Conservation (phyloP, 495 filamentous ascomycete species). For the Penicillium cinerascens region DNA sequence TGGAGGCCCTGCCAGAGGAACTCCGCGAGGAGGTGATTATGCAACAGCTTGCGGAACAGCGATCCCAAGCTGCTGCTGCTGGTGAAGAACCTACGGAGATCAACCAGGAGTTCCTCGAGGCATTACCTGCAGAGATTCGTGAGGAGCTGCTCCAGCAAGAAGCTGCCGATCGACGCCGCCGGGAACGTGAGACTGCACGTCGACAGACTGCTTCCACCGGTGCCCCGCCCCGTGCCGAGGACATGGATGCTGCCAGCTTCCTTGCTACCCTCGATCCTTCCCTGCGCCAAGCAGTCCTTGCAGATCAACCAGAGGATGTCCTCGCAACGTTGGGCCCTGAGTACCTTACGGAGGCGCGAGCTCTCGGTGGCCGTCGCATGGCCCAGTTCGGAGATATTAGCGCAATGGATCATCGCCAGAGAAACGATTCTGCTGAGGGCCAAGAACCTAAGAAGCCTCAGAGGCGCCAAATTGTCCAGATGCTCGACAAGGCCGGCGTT, state of each 20-base stretch:
- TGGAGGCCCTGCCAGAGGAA: constrained; percentile 91
- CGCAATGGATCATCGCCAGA: constrained; percentile 42
- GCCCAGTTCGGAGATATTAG: constrained; percentile 57
- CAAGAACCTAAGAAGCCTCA: constrained; percentile 63
- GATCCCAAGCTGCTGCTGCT: constrained; percentile 72
- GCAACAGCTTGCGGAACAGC: constrained; percentile 75
- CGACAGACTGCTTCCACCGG: constrained; percentile 53
- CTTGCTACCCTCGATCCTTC: constrained; percentile 83
- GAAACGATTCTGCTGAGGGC: constrained; percentile 38
- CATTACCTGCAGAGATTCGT: constrained; percentile 84
- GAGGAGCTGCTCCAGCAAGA: constrained; percentile 88
- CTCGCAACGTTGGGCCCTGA: constrained; percentile 81
- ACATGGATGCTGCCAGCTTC: constrained; percentile 93
- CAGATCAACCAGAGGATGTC: constrained; percentile 88
- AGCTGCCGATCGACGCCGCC: constrained; percentile 79
- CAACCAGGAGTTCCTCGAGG: constrained; percentile 90
- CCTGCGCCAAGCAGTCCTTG: constrained; percentile 78
- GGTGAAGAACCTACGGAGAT: constrained; percentile 85
- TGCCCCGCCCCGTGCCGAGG: constrained; percentile 60
- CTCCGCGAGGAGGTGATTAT: constrained; percentile 93
- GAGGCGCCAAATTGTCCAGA: constrained; percentile 80
- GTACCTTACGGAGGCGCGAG: constrained; percentile 80
- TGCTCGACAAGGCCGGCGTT: constrained; percentile 93
- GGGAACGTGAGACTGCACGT: constrained; percentile 75
- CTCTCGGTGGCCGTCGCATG: constrained; percentile 59